Conservation (phyloP, 331 rosid species). For the Malus hybrid region DNA sequence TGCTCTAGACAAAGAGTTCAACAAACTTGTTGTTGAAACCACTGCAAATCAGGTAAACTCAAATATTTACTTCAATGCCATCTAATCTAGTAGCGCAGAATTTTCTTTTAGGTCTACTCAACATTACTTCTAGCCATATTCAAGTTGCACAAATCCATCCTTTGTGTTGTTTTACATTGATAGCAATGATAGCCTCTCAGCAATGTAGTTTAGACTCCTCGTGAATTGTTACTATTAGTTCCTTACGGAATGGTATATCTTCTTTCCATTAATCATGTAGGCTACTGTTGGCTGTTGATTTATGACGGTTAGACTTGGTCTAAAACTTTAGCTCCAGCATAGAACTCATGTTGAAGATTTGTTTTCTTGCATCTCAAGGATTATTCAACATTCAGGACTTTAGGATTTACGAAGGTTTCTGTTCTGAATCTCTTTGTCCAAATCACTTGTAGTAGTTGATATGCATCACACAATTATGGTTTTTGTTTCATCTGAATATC, state of each 20-base stretch:
- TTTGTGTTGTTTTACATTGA: neutral
- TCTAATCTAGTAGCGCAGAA: neutral
- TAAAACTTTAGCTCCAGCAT: neutral
- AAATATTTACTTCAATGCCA: neutral
- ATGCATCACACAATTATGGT: neutral
- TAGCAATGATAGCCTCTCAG: neutral
- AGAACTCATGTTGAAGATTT: neutral
- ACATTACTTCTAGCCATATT: neutral
- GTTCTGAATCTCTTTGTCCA: neutral
- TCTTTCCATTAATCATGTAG: neutral
- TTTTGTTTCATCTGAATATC: neutral
- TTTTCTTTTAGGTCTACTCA: neutral
- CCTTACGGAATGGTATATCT: neutral
- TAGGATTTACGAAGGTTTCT: neutral
- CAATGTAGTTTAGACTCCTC: neutral
- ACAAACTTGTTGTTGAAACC: constrained; percentile 85
- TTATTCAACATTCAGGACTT: neutral
- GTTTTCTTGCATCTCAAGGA: neutral
- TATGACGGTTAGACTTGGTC: neutral
- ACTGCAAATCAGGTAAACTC: constrained; percentile 80
- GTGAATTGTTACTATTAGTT: neutral
- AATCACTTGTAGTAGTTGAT: neutral
- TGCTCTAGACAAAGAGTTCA: constrained; percentile 81
- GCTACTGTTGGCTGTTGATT: neutral
- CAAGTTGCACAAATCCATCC: neutral